Base-by-base conservation (phyloP, 2,329 filamentous ascomycete species). In the Aspergillus fructus region DNA sequence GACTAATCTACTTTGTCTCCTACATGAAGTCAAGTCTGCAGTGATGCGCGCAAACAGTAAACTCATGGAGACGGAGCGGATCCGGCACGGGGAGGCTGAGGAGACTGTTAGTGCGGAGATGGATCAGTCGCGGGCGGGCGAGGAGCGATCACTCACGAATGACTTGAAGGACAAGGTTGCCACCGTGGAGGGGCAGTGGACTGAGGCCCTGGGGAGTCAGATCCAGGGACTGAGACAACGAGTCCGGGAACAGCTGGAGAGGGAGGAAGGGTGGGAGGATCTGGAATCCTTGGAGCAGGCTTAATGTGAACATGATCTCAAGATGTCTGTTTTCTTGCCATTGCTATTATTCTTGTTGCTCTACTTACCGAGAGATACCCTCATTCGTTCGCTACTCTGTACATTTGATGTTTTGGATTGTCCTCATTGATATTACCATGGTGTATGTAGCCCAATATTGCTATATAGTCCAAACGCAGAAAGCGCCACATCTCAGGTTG, bases 121-220 rank as follows among this genome's bases (percentile, higher is more conserved):
- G 77, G 62, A 83, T 59, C 79, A 81, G 55, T 85, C 88, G 65
- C 83, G 85, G 53, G 76, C 76, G n/a, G 81, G 83, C 49, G 90
- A 96, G 74, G 89, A 89, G 67, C 77, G 79, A 37, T 77, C 84
- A 55, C 75, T 97, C 68, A 96, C 92, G 6, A 86, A 88, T 49
- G 93, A 97, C 69, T 75, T 97, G 64, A 94, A 97, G 76, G 93
- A 97, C 68, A 96, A 96, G 75, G 94, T 97, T 2, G 85, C 88
- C 33, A 85, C 93, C 62, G 90, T 97, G 34, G 92, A 96, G 75
- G 89, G 91, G 54, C 91, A 96, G 75, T 97, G 94, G 93, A 81
- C 83, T 37, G 90, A 91, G 67, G 92, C 90, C 5, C 79, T 97
- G n/a, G 93, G 93, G 1, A 86, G 87, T 61, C 85, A 87, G 55